These are phyloP conservation scores for Salix purpurea DNA, from an alignment of 345 rosid genomes.

Conservation along the genomic window DNA sequence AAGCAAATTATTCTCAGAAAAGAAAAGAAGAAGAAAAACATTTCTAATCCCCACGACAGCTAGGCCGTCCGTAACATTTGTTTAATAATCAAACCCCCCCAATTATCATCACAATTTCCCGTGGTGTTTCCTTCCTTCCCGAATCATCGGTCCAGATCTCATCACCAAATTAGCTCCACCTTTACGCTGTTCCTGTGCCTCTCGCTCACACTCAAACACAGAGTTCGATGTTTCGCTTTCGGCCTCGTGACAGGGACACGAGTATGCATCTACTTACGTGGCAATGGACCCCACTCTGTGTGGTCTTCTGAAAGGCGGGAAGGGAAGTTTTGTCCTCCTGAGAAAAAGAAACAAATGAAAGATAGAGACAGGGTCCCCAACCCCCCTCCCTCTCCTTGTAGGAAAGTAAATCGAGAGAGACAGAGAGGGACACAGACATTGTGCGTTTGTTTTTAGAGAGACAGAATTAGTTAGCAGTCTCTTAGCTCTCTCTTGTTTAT, in stretches of 20 bases:
- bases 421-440: neutral
- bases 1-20: conserved; percentile 4
- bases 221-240: conserved; percentile 13
- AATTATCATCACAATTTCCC: neutral
- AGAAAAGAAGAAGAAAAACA: neutral
- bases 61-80: neutral
- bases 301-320: conserved; percentile 9
- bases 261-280: neutral
- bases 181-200: neutral
- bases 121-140: neutral
- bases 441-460: neutral
- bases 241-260: conserved; percentile 17
- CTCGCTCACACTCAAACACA: neutral
- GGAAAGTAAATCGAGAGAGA: neutral
- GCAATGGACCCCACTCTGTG: neutral
- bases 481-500: neutral
- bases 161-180: neutral
- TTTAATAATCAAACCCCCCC: neutral
- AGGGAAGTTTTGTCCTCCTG: neutral
- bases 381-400: neutral
- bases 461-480: neutral
- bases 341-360: neutral
- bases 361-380: neutral
- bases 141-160: neutral
- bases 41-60: conserved; percentile 10